These are phyloP conservation scores for Trichoderma gracile DNA, from an alignment of 2,329 filamentous ascomycete species.

Conservation along the genomic window DNA sequence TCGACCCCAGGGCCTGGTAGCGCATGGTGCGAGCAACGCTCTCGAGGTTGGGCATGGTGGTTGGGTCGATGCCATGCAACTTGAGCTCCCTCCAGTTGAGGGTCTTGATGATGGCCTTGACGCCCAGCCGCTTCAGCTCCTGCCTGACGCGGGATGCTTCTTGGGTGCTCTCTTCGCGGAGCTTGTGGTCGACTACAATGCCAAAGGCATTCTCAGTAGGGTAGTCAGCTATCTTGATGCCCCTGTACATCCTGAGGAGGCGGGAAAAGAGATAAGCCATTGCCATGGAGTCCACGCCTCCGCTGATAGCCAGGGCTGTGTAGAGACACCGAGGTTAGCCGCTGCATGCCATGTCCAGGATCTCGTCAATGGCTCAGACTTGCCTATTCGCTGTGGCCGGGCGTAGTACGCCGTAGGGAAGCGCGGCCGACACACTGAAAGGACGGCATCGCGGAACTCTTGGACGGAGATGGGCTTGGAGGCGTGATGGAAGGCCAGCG, in stretches of 20 bases:
- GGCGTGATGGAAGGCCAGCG: conserved; percentile 41
- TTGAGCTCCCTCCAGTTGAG: conserved; percentile 51
- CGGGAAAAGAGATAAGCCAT: conserved; percentile 71
- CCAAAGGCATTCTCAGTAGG: conserved; percentile 45
- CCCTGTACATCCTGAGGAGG: conserved; percentile 39
- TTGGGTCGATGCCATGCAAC: conserved; percentile 36
- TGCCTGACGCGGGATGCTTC: conserved; percentile 54
- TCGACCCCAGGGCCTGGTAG: conserved; percentile 68
- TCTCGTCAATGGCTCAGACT: neutral
- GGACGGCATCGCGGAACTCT: conserved; percentile 51
- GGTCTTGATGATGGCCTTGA: conserved; percentile 33
- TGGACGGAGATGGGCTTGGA: conserved; percentile 41
- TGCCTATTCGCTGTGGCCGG: conserved; percentile 47
- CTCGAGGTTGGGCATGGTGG: conserved; percentile 66
- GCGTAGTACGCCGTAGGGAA: conserved; percentile 45
- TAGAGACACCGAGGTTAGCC: neutral
- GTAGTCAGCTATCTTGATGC: conserved; percentile 48
- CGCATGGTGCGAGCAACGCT: conserved; percentile 71
- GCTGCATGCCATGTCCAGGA: neutral
- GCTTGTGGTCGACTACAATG: conserved; percentile 59
- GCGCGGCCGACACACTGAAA: conserved; percentile 51
- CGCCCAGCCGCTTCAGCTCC: conserved; percentile 43
- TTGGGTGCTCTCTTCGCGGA: conserved; percentile 52
- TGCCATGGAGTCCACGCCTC: conserved; percentile 97
- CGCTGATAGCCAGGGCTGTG: conserved; percentile 78